Evolutionary conservation across 164 flowering plant genomes (phyloP).

Genomic region (Buxus sempervirens): DNA sequence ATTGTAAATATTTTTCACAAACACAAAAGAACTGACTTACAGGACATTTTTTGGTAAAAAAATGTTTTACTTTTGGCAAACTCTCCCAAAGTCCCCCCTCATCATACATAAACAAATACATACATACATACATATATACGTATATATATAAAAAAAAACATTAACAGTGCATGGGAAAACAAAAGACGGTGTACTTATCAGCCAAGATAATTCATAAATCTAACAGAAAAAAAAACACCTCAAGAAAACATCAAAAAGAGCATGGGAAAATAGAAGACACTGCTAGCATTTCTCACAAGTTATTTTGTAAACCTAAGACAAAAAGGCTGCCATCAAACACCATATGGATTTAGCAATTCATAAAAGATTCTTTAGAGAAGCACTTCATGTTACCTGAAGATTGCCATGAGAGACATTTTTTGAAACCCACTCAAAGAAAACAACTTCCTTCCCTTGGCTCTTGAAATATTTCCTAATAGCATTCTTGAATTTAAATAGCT

Average conservation of each 20-base stretch:
- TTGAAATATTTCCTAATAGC: slow-evolving; percentile 59
- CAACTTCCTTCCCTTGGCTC: slow-evolving; percentile 60
- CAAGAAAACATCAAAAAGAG: background rate
- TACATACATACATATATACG: no score
- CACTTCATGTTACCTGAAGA: slow-evolving; percentile 64
- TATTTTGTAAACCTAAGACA: background rate
- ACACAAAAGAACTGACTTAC: no score
- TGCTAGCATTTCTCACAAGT: background rate
- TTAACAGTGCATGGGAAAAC: no score
- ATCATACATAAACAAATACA: no score
- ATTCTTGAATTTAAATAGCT: slow-evolving; percentile 51
- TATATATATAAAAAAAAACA: no score
- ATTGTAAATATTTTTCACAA: no score
- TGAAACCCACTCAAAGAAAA: slow-evolving; percentile 82
- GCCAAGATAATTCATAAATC: no score
- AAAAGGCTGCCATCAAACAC: background rate
- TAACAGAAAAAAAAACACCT: background rate
- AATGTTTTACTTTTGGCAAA: no score
- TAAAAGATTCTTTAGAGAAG: background rate
- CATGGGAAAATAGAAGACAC: background rate
- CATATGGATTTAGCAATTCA: background rate
- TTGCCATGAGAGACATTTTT: slow-evolving; percentile 80
- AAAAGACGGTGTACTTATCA: no score
- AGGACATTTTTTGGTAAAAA: no score
- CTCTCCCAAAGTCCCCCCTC: no score